Percentiles rank a stretch among this genome's conserved stretches.
These are phyloP conservation scores for Gamsiella multidivaricata DNA, from an alignment of 192 early-diverging fungal genomes.

Conservation along the genomic window DNA sequence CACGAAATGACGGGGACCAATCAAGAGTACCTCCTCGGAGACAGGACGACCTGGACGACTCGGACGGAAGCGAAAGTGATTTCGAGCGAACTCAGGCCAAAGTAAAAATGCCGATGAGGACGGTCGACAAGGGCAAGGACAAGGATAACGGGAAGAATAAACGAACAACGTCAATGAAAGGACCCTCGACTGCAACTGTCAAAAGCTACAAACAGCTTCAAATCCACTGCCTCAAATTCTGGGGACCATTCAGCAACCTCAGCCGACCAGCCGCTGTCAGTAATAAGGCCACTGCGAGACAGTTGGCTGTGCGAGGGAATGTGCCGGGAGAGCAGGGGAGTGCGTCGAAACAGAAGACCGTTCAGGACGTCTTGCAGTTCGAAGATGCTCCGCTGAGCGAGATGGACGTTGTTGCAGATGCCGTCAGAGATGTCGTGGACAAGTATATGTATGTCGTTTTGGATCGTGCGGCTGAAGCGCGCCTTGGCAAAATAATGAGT, in stretches of 20 bases:
- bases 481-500: neutral
- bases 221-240: slow-evolving; percentile 47
- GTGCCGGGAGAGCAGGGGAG: neutral
- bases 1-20: neutral
- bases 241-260: slow-evolving; percentile 6
- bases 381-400: slow-evolving; percentile 40
- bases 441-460: slow-evolving; percentile 36
- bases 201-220: slow-evolving; percentile 40
- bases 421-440: slow-evolving; percentile 37
- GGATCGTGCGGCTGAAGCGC: neutral
- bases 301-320: slow-evolving; percentile 9
- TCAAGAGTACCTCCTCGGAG: neutral
- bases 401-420: slow-evolving; percentile 51
- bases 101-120: neutral
- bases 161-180: neutral
- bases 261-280: slow-evolving; percentile 25
- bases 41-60: neutral
- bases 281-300: slow-evolving; percentile 4
- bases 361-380: slow-evolving; percentile 31
- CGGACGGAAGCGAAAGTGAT: slow-evolving; percentile 8
- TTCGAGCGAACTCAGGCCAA: neutral
- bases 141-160: neutral
- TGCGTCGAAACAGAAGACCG: neutral
- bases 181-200: slow-evolving; percentile 16
- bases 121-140: neutral